These are phyloP conservation scores for Biscogniauxia marginata DNA, from an alignment of 2,329 filamentous ascomycete species.

Conservation along the genomic window DNA sequence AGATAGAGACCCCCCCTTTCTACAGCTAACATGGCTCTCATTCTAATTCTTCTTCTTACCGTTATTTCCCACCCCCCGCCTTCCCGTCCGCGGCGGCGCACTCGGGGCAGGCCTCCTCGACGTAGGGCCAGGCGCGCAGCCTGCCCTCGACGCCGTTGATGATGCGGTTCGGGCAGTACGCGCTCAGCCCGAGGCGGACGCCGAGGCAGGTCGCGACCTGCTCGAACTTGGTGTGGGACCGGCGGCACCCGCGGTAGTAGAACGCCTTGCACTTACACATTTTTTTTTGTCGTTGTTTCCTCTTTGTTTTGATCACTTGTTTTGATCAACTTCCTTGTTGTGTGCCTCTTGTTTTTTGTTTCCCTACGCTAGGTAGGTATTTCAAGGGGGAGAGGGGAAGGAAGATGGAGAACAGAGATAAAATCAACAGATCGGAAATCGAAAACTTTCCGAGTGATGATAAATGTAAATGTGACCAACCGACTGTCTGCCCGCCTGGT, in stretches of 20 bases:
- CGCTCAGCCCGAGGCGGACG: slow-evolving; percentile 23
- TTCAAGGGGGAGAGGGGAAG: too few relatives aligned
- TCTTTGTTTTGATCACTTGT: too few relatives aligned
- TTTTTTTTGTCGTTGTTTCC: too few relatives aligned
- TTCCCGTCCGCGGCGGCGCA: too few relatives aligned
- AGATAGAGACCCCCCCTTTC: background rate
- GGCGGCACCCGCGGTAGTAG: slow-evolving; percentile 6
- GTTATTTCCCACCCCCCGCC: slow-evolving; percentile 8
- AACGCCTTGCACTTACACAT: slow-evolving; percentile 21
- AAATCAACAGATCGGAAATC: too few relatives aligned
- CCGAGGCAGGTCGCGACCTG: slow-evolving; percentile 23
- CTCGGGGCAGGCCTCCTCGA: slow-evolving; percentile 16
- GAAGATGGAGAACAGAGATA: too few relatives aligned
- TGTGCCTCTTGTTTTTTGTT: background rate
- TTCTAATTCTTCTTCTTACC: slow-evolving; percentile 10
- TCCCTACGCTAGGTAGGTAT: too few relatives aligned
- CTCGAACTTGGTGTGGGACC: slow-evolving; percentile 9
- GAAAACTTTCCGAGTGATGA: too few relatives aligned
- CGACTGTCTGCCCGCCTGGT: too few relatives aligned
- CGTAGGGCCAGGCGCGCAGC: background rate
- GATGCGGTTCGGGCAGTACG: slow-evolving; percentile 18
- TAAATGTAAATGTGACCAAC: too few relatives aligned
- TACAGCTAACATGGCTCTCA: background rate
- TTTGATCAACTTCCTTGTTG: too few relatives aligned
- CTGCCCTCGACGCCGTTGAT: slow-evolving; percentile 13